Evolutionary conservation across 2,329 filamentous ascomycete genomes (phyloP).

Genomic region (Diaporthe citri): DNA sequence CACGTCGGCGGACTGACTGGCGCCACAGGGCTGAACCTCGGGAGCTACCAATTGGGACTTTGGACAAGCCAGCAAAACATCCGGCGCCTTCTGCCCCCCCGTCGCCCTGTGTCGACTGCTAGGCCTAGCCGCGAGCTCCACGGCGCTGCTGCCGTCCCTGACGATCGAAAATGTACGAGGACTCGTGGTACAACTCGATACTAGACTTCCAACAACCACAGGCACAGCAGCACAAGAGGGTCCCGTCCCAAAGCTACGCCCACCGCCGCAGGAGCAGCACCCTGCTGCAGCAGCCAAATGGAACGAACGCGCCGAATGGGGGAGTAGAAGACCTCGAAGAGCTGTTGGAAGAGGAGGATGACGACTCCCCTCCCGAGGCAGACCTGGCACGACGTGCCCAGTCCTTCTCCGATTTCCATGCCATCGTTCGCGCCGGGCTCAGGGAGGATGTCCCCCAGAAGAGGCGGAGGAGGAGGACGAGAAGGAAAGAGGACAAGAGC

Average conservation of each 20-base stretch:
- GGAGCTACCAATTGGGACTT: slow-evolving; percentile 6
- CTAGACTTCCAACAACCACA: slow-evolving; percentile 61
- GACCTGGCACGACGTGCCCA: slow-evolving; percentile 75
- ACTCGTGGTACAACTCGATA: slow-evolving; percentile 86
- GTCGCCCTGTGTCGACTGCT: background rate
- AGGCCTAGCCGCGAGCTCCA: slow-evolving; percentile 7
- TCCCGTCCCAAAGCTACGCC: slow-evolving; percentile 59
- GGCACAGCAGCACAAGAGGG: slow-evolving; percentile 58
- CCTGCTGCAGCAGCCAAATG: slow-evolving; percentile 75
- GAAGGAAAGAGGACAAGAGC: slow-evolving; percentile 54
- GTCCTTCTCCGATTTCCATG: slow-evolving; percentile 84
- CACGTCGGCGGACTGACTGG: background rate
- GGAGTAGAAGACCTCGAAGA: slow-evolving; percentile 68
- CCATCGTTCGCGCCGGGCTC: slow-evolving; percentile 67
- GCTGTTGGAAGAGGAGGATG: slow-evolving; percentile 69
- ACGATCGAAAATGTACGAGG: slow-evolving; percentile 76
- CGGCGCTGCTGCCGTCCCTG: slow-evolving; percentile 4
- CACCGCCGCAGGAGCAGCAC: slow-evolving; percentile 76
- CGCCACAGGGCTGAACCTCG: slow-evolving; percentile 33
- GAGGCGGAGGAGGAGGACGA: slow-evolving; percentile 56
- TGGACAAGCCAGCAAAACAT: slow-evolving; percentile 12
- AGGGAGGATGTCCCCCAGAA: slow-evolving; percentile 63
- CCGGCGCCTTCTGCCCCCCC: background rate
- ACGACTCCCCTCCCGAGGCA: slow-evolving; percentile 74
- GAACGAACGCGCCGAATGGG: slow-evolving; percentile 63